A percentile compares a stretch with the other conserved stretches of the same genome.
Evolutionary conservation across 1,284 basidiomycete species (phyloP).

Genomic region (Heterobasidion annosum): DNA sequence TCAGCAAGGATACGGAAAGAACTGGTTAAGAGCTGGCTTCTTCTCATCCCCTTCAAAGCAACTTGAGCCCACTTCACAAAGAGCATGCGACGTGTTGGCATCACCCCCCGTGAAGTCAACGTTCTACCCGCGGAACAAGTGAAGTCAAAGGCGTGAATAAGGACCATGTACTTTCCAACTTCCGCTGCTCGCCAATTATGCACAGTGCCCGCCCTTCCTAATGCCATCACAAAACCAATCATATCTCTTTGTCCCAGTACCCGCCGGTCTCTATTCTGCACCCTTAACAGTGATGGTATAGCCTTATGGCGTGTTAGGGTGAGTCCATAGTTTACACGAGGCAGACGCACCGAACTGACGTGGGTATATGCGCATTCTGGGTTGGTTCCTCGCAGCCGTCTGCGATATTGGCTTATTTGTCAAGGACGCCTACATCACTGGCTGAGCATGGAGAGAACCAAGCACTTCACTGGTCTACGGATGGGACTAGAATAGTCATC

Average conservation of each 20-base stretch:
- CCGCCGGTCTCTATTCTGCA: constrained; percentile 72
- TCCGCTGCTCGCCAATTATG: constrained; percentile 66
- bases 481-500: constrained; percentile 70
- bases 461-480: constrained; percentile 70
- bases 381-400: constrained; percentile 50
- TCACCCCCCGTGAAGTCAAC: neutral
- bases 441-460: constrained; percentile 74
- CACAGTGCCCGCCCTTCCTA: constrained; percentile 55
- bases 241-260: constrained; percentile 57
- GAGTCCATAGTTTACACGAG: constrained; percentile 21
- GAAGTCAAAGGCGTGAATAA: neutral
- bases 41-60: neutral
- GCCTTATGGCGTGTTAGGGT: constrained; percentile 83
- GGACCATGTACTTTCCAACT: constrained; percentile 72
- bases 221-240: constrained; percentile 48
- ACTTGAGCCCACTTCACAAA: neutral
- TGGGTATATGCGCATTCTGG: too few relatives aligned
- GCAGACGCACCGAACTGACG: too few relatives aligned
- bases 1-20: too few relatives aligned
- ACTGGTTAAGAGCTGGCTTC: too few relatives aligned
- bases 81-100: neutral
- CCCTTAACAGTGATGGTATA: constrained; percentile 58
- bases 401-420: constrained; percentile 65
- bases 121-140: neutral
- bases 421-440: constrained; percentile 70